These are phyloP conservation scores for Orbilia ellipsospora DNA, from an alignment of 2,329 filamentous ascomycete species.

Conservation along the genomic window DNA sequence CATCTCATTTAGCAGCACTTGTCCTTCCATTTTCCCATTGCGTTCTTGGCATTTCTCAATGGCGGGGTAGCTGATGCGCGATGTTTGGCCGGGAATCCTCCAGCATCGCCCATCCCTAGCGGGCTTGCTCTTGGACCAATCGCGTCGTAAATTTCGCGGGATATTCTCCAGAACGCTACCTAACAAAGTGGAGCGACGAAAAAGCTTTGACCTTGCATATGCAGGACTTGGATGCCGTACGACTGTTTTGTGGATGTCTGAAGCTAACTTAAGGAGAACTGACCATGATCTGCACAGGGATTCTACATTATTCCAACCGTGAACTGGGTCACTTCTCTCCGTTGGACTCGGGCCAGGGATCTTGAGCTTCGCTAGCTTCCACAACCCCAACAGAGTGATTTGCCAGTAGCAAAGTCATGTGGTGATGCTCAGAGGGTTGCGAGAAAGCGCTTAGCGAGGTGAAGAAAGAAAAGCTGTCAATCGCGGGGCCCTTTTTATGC, in stretches of 20 bases:
- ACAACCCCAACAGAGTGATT: constrained; percentile 15
- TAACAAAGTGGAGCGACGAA: constrained; percentile 35
- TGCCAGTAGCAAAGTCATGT: constrained; percentile 33
- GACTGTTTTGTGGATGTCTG: constrained; percentile 49
- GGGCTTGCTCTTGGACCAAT: constrained; percentile 34
- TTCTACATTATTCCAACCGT: constrained; percentile 20
- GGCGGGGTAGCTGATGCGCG: constrained; percentile 45
- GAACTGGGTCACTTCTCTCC: constrained; percentile 19
- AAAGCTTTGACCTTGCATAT: constrained; percentile 54
- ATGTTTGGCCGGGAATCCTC: constrained; percentile 16
- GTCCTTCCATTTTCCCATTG: background rate
- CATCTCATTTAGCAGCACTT: no score
- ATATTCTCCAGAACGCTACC: constrained; percentile 30
- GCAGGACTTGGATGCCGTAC: constrained; percentile 49
- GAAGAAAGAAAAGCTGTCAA: background rate
- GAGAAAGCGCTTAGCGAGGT: constrained; percentile 3
- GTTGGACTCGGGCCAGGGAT: constrained; percentile 8
- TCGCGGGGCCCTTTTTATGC: background rate
- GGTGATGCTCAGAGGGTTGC: constrained; percentile 9
- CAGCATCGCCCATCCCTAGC: constrained; percentile 14
- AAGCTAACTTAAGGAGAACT: constrained; percentile 22
- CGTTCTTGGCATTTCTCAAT: constrained; percentile 13
- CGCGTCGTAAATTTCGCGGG: constrained; percentile 16
- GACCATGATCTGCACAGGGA: constrained; percentile 53
- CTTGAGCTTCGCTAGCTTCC: background rate